A percentile compares a stretch with the other conserved stretches of the same genome.
phyloP scores from a whole-genome alignment of 2,329 filamentous ascomycete species.

The Cordyceps tenuipes region DNA sequence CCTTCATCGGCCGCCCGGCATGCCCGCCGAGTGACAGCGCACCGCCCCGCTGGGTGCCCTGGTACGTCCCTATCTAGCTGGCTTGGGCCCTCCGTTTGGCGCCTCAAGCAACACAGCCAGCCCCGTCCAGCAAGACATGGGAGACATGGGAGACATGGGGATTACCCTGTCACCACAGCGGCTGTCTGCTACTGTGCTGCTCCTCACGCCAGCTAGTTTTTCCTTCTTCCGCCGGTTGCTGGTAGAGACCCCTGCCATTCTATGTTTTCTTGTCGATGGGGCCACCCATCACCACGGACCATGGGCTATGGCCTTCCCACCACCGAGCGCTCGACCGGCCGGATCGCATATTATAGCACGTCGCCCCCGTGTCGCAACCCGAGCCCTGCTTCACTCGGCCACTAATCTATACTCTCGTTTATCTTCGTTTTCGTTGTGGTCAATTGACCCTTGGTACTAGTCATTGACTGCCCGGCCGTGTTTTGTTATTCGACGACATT shows the following conservation, averaged over 20 bases:
- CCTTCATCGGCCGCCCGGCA: slow-evolving; percentile 1
- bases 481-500: neutral
- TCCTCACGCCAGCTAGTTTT: too few relatives aligned
- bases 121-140: neutral
- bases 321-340: neutral
- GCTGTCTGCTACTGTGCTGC: too few relatives aligned
- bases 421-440: neutral
- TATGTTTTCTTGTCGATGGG: neutral
- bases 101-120: neutral
- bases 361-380: neutral
- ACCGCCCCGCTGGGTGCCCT: neutral
- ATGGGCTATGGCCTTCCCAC: too few relatives aligned
- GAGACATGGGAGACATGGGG: neutral
- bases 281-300: neutral
- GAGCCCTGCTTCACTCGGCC: neutral
- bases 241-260: neutral
- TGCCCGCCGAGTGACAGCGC: slow-evolving; percentile 5
- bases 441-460: neutral
- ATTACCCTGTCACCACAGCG: neutral
- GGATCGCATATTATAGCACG: neutral
- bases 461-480: neutral
- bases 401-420: slow-evolving; percentile 2
- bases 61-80: neutral
- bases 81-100: neutral
- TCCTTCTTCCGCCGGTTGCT: neutral